phyloP scores from a whole-genome alignment of 345 rosid genomes.

The Melaleuca quinquenervia region DNA sequence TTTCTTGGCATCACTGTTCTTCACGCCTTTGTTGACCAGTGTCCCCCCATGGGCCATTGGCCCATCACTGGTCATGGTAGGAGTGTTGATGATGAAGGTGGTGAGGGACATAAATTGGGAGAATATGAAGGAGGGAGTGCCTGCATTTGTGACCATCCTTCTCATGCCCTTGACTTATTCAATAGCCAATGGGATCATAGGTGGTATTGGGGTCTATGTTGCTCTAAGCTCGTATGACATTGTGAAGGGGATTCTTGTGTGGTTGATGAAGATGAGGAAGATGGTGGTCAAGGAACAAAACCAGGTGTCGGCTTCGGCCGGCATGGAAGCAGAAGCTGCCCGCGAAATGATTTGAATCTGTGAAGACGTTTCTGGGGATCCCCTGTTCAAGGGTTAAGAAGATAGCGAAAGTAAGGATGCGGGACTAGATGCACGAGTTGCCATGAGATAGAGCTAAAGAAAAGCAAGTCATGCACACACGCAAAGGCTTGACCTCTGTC shows the following conservation, averaged over 20 bases:
- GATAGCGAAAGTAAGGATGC: neutral
- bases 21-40: slow-evolving; percentile 54
- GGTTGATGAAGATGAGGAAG: slow-evolving; percentile 39
- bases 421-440: slow-evolving; percentile 1
- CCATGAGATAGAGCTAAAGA: neutral
- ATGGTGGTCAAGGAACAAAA: slow-evolving; percentile 44
- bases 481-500: neutral
- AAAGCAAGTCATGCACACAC: neutral
- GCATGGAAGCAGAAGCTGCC: neutral
- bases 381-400: neutral
- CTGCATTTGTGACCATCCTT: slow-evolving; percentile 76
- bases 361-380: neutral
- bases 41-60: slow-evolving; percentile 96
- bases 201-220: slow-evolving; percentile 52
- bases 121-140: slow-evolving; percentile 52
- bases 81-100: slow-evolving; percentile 85
- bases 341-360: neutral
- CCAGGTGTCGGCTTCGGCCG: slow-evolving; percentile 42
- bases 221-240: slow-evolving; percentile 55
- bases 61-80: slow-evolving; percentile 73
- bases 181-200: slow-evolving; percentile 78
- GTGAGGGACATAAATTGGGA: slow-evolving; percentile 68
- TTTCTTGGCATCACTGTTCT: slow-evolving; percentile 51
- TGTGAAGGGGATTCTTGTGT: slow-evolving; percentile 1
- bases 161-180: slow-evolving; percentile 87